Evolutionary conservation across 73 alveolate species (phyloP).

Genomic region (Paramecium bursaria): DNA sequence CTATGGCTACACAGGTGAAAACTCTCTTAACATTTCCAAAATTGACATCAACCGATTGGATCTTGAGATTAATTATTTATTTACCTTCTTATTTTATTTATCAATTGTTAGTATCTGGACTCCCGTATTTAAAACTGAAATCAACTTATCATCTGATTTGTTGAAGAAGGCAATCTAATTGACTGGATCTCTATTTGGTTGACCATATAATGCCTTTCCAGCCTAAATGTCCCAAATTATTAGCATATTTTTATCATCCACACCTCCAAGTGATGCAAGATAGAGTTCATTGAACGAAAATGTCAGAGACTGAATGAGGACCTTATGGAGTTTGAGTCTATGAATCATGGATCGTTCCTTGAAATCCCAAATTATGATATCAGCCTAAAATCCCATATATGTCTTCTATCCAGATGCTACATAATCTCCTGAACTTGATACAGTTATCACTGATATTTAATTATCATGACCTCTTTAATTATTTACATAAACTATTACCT

Average conservation of each 20-base stretch:
- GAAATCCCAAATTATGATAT: slow-evolving; percentile 97
- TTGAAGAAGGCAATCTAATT: slow-evolving; percentile 83
- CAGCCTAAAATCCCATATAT: slow-evolving; percentile 94
- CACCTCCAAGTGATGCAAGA: slow-evolving; percentile 97
- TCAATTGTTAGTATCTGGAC: slow-evolving; percentile 75
- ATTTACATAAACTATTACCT: neutral
- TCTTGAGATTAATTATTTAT: neutral
- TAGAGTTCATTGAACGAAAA: slow-evolving; percentile 94
- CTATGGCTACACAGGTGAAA: slow-evolving; percentile 81
- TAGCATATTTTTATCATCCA: slow-evolving; percentile 91
- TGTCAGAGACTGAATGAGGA: slow-evolving; percentile 84
- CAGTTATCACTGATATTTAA: slow-evolving; percentile 84
- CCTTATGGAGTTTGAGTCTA: slow-evolving; percentile 94
- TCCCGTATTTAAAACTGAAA: slow-evolving; percentile 87
- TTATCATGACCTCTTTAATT: slow-evolving; percentile 88
- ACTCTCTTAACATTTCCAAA: slow-evolving; percentile 90
- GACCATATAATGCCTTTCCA: slow-evolving; percentile 93
- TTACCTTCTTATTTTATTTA: slow-evolving; percentile 64
- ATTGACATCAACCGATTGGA: slow-evolving; percentile 77
- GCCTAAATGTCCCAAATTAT: slow-evolving; percentile 93
- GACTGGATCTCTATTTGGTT: slow-evolving; percentile 90
- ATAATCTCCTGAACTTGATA: slow-evolving; percentile 87
- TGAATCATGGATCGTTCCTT: slow-evolving; percentile 87
- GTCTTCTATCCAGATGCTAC: slow-evolving; percentile 92
- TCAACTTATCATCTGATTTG: slow-evolving; percentile 80